Base-by-base conservation (phyloP, 768 basidiomycete species). In the Megacollybia marginata region DNA sequence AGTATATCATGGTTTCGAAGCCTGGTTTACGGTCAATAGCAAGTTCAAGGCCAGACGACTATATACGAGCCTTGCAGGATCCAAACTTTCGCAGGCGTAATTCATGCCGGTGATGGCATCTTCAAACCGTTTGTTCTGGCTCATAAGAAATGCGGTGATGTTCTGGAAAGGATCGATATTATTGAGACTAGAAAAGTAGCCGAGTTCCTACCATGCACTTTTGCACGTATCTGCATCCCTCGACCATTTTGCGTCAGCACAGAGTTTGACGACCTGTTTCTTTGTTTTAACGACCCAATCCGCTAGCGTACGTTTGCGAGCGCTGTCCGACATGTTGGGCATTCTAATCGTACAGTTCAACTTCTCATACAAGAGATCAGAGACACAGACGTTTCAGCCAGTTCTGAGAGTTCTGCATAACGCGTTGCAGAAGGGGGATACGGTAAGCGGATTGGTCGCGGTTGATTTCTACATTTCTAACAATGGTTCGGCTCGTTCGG, bases 1-100 rank as follows among this genome's bases (percentile, higher is more conserved):
- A 93, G 75, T 19, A 97, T 71, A 65, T 98, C 95, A 53, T 94
- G 92, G 66, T 97, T 97, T 50, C 94, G 84, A 16, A 92, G 77
- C 60, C 94, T 92, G 58, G 5, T 23, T 18, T 42, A 36, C 12
- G 43, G 43, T 48, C 4, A 48, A 11, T 15, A 12, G 11, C 13
- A 31, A 5, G 15, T 8, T 31, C 18, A 34, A 4, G 31, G 38
- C 15, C 35, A 13, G 10, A 34, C 19, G 15, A 31, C 15, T 5
- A 19, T 45, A 6, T 19, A 61, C 74, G 54, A 50, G 88, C 92
- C 92, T 80, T 34, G 92, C 86, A 38, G 83, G 76, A 57, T 88
- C 84, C 45, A 97, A 69, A 40, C 76, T 75, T 46, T 87, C 79
- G 53, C 79, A 83, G 2, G 81, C 79, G 58, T 79, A 78, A 38